Conservation (phyloP, 2,329 filamentous ascomycete genomes). For the Apiospora sp. region DNA sequence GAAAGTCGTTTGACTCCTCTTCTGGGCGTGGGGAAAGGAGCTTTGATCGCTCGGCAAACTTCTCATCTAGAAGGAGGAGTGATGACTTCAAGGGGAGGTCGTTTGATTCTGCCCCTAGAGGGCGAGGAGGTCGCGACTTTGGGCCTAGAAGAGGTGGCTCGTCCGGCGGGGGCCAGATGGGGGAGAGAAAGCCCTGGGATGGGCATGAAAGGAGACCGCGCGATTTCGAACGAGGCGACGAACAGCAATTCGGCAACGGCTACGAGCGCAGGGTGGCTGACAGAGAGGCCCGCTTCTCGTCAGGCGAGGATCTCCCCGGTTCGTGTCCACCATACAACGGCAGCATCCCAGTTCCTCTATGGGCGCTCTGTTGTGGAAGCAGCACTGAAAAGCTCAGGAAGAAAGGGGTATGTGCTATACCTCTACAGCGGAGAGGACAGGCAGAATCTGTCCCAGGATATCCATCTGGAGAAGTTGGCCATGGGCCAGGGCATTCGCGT, state of each 20-base stretch:
- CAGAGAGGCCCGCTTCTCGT: conserved; percentile 6
- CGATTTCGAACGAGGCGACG: background rate
- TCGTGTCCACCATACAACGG: conserved; percentile 69
- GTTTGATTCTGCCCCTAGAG: background rate
- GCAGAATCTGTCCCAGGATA: conserved; percentile 55
- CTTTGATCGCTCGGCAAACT: background rate
- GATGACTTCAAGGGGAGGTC: background rate
- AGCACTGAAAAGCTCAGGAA: conserved; percentile 70
- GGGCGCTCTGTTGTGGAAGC: conserved; percentile 83
- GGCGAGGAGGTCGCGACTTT: background rate
- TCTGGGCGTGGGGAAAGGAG: background rate
- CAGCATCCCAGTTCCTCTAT: conserved; percentile 91
- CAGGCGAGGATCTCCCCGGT: conserved; percentile 46
- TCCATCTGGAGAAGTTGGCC: conserved; percentile 55
- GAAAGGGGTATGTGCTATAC: conserved; percentile 87
- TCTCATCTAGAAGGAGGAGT: background rate
- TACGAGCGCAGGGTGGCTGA: conserved; percentile 15
- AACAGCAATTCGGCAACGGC: background rate
- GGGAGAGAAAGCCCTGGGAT: conserved; percentile 13
- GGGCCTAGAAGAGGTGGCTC: background rate
- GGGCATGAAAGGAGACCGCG: background rate
- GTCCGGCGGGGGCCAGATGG: background rate
- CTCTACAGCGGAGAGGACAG: conserved; percentile 69
- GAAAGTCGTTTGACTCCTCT: background rate
- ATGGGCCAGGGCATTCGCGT: conserved; percentile 59